A percentile compares a stretch with the other conserved stretches of the same genome.
Evolutionary conservation across 305 asterid genomes (phyloP).

Genomic region (Solanum aculeatissimum): DNA sequence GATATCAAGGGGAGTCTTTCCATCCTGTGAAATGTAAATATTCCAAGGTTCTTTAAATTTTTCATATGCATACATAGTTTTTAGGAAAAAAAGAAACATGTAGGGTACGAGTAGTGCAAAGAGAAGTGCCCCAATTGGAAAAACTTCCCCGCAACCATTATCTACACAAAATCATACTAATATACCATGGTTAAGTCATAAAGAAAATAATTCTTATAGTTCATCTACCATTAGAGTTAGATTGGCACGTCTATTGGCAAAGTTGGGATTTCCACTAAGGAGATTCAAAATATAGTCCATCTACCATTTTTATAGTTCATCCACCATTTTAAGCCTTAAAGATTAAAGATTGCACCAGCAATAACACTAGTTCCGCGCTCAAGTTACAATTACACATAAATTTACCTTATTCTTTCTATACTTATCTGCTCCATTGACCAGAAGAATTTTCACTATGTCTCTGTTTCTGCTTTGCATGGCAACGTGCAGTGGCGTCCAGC

Average conservation of each 20-base stretch:
- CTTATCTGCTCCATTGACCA: conserved; percentile 77
- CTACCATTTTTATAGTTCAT: neutral
- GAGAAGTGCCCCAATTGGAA: neutral
- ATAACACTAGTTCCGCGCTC: neutral
- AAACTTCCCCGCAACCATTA: neutral
- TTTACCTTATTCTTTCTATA: conserved; percentile 63
- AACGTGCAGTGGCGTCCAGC: conserved; percentile 91
- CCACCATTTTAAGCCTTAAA: neutral
- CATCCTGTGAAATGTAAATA: conserved; percentile 40
- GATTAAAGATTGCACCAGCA: neutral
- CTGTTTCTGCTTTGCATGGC: conserved; percentile 88
- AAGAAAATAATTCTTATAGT: neutral
- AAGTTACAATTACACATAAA: neutral
- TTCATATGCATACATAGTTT: neutral
- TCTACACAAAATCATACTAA: neutral
- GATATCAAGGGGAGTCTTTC: conserved; percentile 64
- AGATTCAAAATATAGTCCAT: neutral
- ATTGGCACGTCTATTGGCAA: neutral
- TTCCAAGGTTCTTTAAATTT: neutral
- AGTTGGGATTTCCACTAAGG: neutral
- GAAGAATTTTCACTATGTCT: conserved; percentile 52
- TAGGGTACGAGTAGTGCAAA: neutral
- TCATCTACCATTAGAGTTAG: neutral
- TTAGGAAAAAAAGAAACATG: neutral
- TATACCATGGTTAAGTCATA: neutral